Evolutionary conservation across 495 filamentous ascomycete species (phyloP).

Genomic region (Extremus antarcticus): DNA sequence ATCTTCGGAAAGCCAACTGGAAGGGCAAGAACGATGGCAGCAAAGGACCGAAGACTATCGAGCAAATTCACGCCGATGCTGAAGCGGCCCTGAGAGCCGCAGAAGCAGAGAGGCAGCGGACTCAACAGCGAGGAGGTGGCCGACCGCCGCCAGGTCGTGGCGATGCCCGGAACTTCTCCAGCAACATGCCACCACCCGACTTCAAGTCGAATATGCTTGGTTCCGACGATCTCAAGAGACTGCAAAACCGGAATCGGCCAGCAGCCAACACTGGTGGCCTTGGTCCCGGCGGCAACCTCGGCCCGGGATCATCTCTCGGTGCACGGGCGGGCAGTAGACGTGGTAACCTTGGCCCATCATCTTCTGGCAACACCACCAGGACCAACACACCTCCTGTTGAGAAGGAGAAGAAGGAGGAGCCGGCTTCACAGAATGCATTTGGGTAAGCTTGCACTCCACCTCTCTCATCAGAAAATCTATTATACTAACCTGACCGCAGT

Average conservation of each 20-base stretch:
- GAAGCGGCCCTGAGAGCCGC: conserved; percentile 53
- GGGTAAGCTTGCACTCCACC: conserved; percentile 46
- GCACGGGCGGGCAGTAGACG: conserved; percentile 14
- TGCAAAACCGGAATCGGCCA: conserved; percentile 47
- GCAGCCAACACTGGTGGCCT: conserved; percentile 46
- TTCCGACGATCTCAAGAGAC: conserved; percentile 76
- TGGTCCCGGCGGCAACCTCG: conserved; percentile 19
- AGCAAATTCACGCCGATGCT: conserved; percentile 80
- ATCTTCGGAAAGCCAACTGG: conserved; percentile 69
- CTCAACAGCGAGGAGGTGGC: conserved; percentile 51
- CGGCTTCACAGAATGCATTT: conserved; percentile 73
- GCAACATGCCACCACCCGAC: conserved; percentile 54
- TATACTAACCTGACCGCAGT: conserved; percentile 10
- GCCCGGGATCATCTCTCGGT: conserved; percentile 7
- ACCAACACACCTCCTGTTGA: conserved; percentile 74
- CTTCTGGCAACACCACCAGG: conserved; percentile 63
- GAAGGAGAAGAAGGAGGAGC: conserved; percentile 50
- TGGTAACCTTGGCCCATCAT: conserved; percentile 44
- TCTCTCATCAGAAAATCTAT: background rate
- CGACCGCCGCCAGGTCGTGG: conserved; percentile 67
- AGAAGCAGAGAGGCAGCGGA: conserved; percentile 52
- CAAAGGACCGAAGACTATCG: conserved; percentile 96
- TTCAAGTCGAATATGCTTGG: conserved; percentile 69
- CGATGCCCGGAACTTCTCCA: conserved; percentile 71
- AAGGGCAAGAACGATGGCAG: conserved; percentile 65